Base-by-base conservation (phyloP, 352 stramenopile species). In the Peronospora tabacina region DNA sequence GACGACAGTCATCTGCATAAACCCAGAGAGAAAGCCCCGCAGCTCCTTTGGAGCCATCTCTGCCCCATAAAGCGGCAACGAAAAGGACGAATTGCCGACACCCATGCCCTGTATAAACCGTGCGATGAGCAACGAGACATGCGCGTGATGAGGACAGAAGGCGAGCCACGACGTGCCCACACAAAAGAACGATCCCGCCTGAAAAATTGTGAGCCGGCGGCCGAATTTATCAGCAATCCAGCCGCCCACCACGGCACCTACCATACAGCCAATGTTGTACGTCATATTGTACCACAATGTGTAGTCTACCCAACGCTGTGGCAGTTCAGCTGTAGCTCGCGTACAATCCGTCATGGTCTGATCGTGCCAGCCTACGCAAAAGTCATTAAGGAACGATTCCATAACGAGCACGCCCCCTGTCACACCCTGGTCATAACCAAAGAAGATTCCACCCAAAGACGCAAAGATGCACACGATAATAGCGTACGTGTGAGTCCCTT, bases 21-120 rank as follows among this genome's bases (percentile, higher is more conserved):
- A 84, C 16, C 72, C 72, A 24, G 69, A 74, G 16, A 84, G 61
- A 26, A 85, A 70, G 9, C 73, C 73, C 11, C 73, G 68, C 19
- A 85, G 52, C 36, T 85, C 70, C 55, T 82, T 82, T 26, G 70
- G 73, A 4, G 68, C 64, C 67, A 81, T 79, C 52, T 84, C 72
- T 5, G 72, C 70, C 41, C 72, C 72, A 38, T n/a, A n/a, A n/a
- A 79, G 58, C 35, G 66, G 71, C 29, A 75, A 51, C 34, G 66
- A 82, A 34, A 75, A 82, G 7, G 59, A 79, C 37, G 71, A 79
- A 46, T 76, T 74, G 22, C 70, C 70, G 9, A 76, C 67, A 17
- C 63, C 67, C 47, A 72, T 62, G 35, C 67, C 67, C 35, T 76
- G 64, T 29, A 77, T 58, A 39, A 75, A 54, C 19, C 70, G 52